Conservation (phyloP, 371 early-diverging fungal species). For the Actinomucor elegans region DNA sequence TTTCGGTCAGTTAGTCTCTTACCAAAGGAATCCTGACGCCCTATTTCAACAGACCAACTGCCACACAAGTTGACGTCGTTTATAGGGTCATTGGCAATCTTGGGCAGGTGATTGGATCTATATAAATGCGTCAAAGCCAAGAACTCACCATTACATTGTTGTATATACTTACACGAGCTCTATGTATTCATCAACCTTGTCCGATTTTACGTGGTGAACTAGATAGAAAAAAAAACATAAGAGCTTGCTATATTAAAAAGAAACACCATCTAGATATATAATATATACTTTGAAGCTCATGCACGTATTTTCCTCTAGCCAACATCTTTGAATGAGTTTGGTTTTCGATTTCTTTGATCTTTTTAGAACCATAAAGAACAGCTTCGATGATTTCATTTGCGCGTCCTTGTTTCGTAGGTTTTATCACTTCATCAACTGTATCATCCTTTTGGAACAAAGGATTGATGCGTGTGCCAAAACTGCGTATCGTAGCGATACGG, state of each 20-base stretch:
- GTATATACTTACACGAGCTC: slow-evolving; percentile 63
- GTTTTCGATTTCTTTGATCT: slow-evolving; percentile 47
- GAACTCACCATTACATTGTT: background rate
- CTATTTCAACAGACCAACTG: slow-evolving; percentile 86
- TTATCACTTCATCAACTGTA: background rate
- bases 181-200: slow-evolving; percentile 81
- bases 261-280: too few relatives aligned
- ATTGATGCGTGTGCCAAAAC: background rate
- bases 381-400: slow-evolving; percentile 54
- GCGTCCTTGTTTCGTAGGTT: slow-evolving; percentile 9
- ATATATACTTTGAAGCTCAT: slow-evolving; percentile 71
- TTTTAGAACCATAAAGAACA: slow-evolving; percentile 65
- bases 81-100: slow-evolving; percentile 70
- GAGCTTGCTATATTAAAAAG: background rate
- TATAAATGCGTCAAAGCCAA: background rate
- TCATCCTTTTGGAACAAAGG: background rate
- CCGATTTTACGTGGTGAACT: slow-evolving; percentile 86
- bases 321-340: slow-evolving; percentile 69
- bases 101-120: slow-evolving; percentile 67
- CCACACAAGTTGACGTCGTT: slow-evolving; percentile 84
- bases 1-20: slow-evolving; percentile 2
- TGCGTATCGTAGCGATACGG: background rate
- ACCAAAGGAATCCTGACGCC: slow-evolving; percentile 84
- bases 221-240: too few relatives aligned
- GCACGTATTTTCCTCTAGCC: slow-evolving; percentile 87